A percentile compares a stretch with the other conserved stretches of the same genome.
phyloP scores from a whole-genome alignment of 2,329 filamentous ascomycete genomes.

The Colletotrichum paranaense region DNA sequence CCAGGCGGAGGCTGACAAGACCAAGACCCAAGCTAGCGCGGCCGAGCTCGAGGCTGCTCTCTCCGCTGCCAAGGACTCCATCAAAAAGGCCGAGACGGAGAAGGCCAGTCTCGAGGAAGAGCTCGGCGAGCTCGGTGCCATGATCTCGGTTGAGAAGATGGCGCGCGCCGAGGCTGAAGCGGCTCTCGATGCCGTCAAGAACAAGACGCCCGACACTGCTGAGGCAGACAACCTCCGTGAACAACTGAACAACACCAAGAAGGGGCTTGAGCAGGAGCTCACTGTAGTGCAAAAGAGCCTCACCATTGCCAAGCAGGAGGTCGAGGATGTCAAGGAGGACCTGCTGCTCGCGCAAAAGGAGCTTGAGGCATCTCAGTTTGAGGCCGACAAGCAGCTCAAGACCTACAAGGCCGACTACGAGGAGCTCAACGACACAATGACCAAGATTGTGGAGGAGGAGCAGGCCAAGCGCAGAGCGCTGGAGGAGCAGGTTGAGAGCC shows the following conservation, averaged over 20 bases:
- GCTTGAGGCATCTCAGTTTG: slow-evolving; percentile 62
- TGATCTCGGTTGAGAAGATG: slow-evolving; percentile 70
- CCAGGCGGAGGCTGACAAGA: slow-evolving; percentile 49
- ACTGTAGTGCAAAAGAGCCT: slow-evolving; percentile 46
- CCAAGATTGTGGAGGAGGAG: slow-evolving; percentile 69
- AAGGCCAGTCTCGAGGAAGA: slow-evolving; percentile 60
- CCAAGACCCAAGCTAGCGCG: slow-evolving; percentile 58
- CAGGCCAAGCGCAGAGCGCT: slow-evolving; percentile 63
- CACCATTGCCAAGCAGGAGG: slow-evolving; percentile 50
- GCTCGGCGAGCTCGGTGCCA: slow-evolving; percentile 60
- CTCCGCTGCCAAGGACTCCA: slow-evolving; percentile 44
- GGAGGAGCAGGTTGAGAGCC: slow-evolving; percentile 60
- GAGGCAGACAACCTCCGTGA: slow-evolving; percentile 63
- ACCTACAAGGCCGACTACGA: slow-evolving; percentile 70
- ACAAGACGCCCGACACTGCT: slow-evolving; percentile 63
- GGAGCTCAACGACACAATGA: slow-evolving; percentile 73
- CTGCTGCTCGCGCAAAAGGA: slow-evolving; percentile 63
- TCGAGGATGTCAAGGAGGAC: slow-evolving; percentile 50
- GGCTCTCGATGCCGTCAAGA: slow-evolving; percentile 69
- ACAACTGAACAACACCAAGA: slow-evolving; percentile 61
- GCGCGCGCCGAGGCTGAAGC: slow-evolving; percentile 69
- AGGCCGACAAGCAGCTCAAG: slow-evolving; percentile 64
- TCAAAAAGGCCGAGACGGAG: slow-evolving; percentile 46
- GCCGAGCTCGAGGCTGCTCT: slow-evolving; percentile 57
- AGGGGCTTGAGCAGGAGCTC: slow-evolving; percentile 57